Evolutionary conservation across 345 rosid species (phyloP), one percentile per base, ranked within the genome.

Genomic region (Mangifera indica): DNA sequence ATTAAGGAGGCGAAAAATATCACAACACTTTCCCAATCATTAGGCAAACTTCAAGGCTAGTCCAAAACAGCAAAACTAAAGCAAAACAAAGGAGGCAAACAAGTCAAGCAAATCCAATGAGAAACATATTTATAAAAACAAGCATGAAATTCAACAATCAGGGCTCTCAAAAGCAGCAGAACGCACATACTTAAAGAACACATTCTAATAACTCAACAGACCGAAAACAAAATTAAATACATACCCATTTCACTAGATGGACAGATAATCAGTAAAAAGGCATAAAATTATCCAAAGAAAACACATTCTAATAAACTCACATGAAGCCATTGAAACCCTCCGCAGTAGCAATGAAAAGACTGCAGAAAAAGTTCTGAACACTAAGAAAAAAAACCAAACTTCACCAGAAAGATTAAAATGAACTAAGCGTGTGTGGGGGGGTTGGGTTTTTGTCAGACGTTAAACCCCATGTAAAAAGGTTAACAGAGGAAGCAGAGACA

Each of bases 261-360:
- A 40, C 0, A 56, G 63, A 56, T 10, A 20, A 66, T 51, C 14
- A 51, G 0, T 25, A 32, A n/a, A 2, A 44, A 59, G 10, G 15
- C 14, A 66, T 15, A 62, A 52, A 58, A 42, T 49, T 11, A 37
- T 60, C 42, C 55, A 37, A 29, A 15, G 44, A 45, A 72, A 73
- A 62, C n/a, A 26, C 53, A 45, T 48, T 49, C 60, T 10, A 34
- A 69, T 68, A 29, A 45, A 74, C 83, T 84, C 51, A 84, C 87
- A 79, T 53, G 84, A 81, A 65, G 84, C 83, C 87, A 84, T 84
- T 10, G 78, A 72, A 58, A 70, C 45, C 61, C 5, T 26, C 40
- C 14, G 5, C n/a, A 59, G 14, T 8, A 37, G 0, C n/a, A 37
- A 37, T 15, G 25, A 29, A 29, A 37, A 29, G 20, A 32, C 25